A percentile compares a stretch with the other conserved stretches of the same genome.
Evolutionary conservation across 169 alveolate species (phyloP).

Genomic region (Prorocentrum cordatum): DNA sequence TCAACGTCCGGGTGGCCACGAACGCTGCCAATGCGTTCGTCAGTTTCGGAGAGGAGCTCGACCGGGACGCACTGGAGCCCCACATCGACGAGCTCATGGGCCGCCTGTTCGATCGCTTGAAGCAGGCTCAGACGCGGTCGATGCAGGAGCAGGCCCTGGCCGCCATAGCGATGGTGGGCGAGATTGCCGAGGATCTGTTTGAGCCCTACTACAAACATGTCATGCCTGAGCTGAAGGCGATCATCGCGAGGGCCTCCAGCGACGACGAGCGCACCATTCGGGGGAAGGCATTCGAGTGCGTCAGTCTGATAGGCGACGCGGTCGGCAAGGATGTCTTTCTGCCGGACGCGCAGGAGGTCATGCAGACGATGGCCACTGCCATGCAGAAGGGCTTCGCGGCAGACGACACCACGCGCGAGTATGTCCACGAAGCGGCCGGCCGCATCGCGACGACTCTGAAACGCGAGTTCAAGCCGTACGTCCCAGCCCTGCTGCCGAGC

Average conservation of each 20-base stretch:
- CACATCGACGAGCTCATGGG: slow-evolving; percentile 49
- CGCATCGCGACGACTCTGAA: slow-evolving; percentile 35
- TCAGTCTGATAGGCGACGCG: not conserved
- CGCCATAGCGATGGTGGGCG: slow-evolving; percentile 62
- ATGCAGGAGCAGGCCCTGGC: slow-evolving; percentile 6
- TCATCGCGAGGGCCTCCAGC: slow-evolving; percentile 4
- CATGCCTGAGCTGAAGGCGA: slow-evolving; percentile 22
- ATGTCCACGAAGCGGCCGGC: slow-evolving; percentile 58
- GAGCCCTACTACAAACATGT: slow-evolving; percentile 50
- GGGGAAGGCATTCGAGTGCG: slow-evolving; percentile 54
- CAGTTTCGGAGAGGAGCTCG: slow-evolving; percentile 50
- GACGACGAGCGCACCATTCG: slow-evolving; percentile 13
- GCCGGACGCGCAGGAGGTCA: slow-evolving; percentile 27
- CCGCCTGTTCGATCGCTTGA: slow-evolving; percentile 10
- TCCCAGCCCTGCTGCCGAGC: slow-evolving; percentile 51
- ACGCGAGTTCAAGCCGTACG: slow-evolving; percentile 45
- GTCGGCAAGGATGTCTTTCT: slow-evolving; percentile 45
- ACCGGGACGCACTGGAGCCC: slow-evolving; percentile 33
- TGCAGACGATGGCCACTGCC: slow-evolving; percentile 24
- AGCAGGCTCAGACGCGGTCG: slow-evolving; percentile 7
- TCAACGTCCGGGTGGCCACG: slow-evolving; percentile 32
- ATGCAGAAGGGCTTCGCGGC: slow-evolving; percentile 27
- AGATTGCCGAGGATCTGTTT: slow-evolving; percentile 31
- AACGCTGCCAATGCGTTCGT: slow-evolving; percentile 9
- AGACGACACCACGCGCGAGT: slow-evolving; percentile 30